A percentile compares a stretch with the other conserved stretches of the same genome.
phyloP scores from a whole-genome alignment of 148 eudicot genomes.

The Heliamphora exappendiculata region DNA sequence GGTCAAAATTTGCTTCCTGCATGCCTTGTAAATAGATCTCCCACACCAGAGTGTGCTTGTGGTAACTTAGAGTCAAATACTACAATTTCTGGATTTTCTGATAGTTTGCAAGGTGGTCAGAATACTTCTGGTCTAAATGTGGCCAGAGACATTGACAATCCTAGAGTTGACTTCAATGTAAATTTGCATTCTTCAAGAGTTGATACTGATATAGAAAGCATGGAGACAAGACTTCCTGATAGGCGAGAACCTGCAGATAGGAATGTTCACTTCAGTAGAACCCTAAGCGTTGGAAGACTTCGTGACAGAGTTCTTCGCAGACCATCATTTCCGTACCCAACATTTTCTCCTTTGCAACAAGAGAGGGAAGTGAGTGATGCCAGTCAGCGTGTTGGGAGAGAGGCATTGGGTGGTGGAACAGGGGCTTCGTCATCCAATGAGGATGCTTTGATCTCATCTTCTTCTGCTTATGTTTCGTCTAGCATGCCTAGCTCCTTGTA shows the following conservation, averaged over 20 bases:
- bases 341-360: conserved; percentile 47
- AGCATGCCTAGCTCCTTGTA: conserved; percentile 32
- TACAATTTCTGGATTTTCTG: conserved; percentile 25
- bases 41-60: conserved; percentile 30
- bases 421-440: conserved; percentile 33
- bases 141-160: conserved; percentile 26
- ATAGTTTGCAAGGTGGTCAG: conserved; percentile 27
- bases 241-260: conserved; percentile 67
- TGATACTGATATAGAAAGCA: conserved; percentile 30
- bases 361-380: conserved; percentile 32
- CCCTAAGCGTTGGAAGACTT: conserved; percentile 93
- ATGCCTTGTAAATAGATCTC: conserved; percentile 21
- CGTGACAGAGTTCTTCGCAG: conserved; percentile 90
- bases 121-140: conserved; percentile 23
- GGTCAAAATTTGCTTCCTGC: neutral
- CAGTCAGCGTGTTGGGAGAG: conserved; percentile 17
- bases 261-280: conserved; percentile 84
- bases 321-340: conserved; percentile 55
- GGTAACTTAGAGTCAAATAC: conserved; percentile 21
- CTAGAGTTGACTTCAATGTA: conserved; percentile 20
- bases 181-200: conserved; percentile 40
- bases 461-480: conserved; percentile 34
- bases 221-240: conserved; percentile 39
- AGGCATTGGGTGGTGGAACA: conserved; percentile 18
- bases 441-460: conserved; percentile 31